Evolutionary conservation across 495 filamentous ascomycete genomes (phyloP).

Genomic region (Penicillium turbatum): DNA sequence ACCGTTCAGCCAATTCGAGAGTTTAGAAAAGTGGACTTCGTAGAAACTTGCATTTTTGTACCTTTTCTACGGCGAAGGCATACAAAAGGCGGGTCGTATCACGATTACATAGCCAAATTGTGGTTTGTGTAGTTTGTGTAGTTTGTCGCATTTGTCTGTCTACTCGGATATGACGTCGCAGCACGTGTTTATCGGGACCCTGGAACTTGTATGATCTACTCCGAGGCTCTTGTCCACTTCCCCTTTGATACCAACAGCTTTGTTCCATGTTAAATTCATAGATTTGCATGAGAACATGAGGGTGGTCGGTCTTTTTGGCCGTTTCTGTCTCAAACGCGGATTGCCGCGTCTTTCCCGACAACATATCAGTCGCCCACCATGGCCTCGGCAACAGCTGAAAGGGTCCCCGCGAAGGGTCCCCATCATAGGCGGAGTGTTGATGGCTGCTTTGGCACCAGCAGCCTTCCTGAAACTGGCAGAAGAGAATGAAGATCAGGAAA

Average conservation of each 20-base stretch:
- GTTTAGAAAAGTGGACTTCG: too few relatives aligned
- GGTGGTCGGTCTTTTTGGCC: conserved; percentile 50
- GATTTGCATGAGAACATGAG: conserved; percentile 45
- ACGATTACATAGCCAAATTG: too few relatives aligned
- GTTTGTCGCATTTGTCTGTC: neutral
- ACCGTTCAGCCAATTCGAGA: too few relatives aligned
- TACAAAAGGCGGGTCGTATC: too few relatives aligned
- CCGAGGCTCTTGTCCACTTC: neutral
- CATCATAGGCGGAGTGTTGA: conserved; percentile 36
- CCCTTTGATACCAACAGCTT: neutral
- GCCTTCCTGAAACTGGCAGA: conserved; percentile 74
- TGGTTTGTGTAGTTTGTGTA: neutral
- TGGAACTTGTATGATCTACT: neutral
- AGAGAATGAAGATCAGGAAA: conserved; percentile 55
- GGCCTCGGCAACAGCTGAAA: conserved; percentile 28
- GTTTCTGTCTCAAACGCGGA: conserved; percentile 47
- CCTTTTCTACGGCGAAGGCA: too few relatives aligned
- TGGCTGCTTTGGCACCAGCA: conserved; percentile 54
- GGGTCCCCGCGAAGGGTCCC: conserved; percentile 27
- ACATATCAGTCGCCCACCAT: conserved; percentile 12
- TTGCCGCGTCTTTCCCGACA: conserved; percentile 15
- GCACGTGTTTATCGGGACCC: conserved; percentile 10
- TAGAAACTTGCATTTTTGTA: too few relatives aligned
- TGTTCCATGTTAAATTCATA: conserved; percentile 6
- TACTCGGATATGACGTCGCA: conserved; percentile 4